Percentiles rank a stretch among this genome's conserved stretches.
Conservation (phyloP, 371 early-diverging fungal species). For the Caulochytrium protostelioides region DNA sequence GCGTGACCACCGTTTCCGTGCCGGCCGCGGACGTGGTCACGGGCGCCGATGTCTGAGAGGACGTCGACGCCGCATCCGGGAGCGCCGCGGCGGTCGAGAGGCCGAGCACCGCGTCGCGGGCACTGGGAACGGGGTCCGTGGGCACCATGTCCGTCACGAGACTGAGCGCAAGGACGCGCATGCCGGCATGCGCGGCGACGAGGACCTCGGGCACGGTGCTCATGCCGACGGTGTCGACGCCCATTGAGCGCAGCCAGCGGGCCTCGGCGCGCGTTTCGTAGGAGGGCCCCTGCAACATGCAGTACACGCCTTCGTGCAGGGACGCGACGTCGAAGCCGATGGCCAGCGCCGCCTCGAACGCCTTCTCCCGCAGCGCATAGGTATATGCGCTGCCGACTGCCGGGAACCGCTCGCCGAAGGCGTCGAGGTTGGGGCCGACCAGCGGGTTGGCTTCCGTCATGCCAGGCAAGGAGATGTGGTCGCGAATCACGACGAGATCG, state of each 20-base stretch:
- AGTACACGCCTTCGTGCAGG: slow-evolving; percentile 78
- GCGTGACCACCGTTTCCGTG: too few relatives aligned
- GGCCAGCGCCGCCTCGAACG: slow-evolving; percentile 9
- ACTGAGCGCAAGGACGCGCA: slow-evolving; percentile 61
- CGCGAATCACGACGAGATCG: slow-evolving; percentile 61
- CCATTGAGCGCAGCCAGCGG: slow-evolving; percentile 42
- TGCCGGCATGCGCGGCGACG: slow-evolving; percentile 73
- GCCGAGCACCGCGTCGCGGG: slow-evolving; percentile 2
- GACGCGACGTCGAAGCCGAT: slow-evolving; percentile 4
- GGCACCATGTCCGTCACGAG: slow-evolving; percentile 70
- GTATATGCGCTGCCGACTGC: slow-evolving; percentile 74
- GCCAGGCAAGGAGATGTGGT: slow-evolving; percentile 70
- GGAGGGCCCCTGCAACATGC: slow-evolving; percentile 63
- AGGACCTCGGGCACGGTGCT: slow-evolving; percentile 87
- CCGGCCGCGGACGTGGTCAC: too few relatives aligned
- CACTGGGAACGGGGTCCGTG: slow-evolving; percentile 32
- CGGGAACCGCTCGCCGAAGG: slow-evolving; percentile 82
- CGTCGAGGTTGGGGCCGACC: slow-evolving; percentile 57
- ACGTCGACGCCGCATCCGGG: too few relatives aligned
- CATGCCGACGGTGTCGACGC: slow-evolving; percentile 87
- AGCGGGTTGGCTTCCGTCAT: slow-evolving; percentile 60
- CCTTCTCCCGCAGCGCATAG: slow-evolving; percentile 45
- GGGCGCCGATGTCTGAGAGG: too few relatives aligned
- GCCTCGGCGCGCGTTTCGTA: slow-evolving; percentile 82
- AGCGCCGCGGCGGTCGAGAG: too few relatives aligned